These are phyloP conservation scores for Nothomitra cinnamomea DNA, from an alignment of 2,329 filamentous ascomycete genomes.

Conservation along the genomic window DNA sequence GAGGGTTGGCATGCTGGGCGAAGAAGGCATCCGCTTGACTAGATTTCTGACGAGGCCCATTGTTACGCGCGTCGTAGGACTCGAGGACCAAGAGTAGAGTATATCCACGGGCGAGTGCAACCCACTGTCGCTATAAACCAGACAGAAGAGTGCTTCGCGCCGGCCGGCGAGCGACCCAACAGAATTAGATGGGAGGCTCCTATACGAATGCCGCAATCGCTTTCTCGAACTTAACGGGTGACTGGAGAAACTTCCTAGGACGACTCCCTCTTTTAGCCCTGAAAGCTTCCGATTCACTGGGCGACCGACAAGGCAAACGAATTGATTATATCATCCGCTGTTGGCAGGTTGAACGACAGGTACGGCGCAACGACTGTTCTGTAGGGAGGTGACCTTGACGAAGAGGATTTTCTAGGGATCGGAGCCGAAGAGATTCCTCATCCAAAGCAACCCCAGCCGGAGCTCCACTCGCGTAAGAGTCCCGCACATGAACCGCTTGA, in stretches of 20 bases:
- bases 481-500: too few relatives aligned
- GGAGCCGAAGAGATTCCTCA: background rate
- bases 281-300: background rate
- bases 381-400: constrained; percentile 6
- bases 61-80: constrained; percentile 4
- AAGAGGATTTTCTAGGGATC: background rate
- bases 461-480: background rate
- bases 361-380: background rate
- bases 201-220: background rate
- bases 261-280: background rate
- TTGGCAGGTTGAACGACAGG: background rate
- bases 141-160: background rate
- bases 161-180: background rate
- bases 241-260: constrained; percentile 4
- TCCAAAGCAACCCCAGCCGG: background rate
- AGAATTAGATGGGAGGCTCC: background rate
- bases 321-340: background rate
- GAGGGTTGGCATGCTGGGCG: constrained; percentile 26
- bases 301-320: background rate
- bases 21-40: constrained; percentile 27
- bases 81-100: background rate
- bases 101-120: background rate
- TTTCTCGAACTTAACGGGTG: constrained; percentile 7
- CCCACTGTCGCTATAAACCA: background rate
- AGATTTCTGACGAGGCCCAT: constrained; percentile 29